Evolutionary conservation across 805 yeast species (phyloP), one percentile per base, ranked within the genome.

Genomic region (Kazachstania africana): DNA sequence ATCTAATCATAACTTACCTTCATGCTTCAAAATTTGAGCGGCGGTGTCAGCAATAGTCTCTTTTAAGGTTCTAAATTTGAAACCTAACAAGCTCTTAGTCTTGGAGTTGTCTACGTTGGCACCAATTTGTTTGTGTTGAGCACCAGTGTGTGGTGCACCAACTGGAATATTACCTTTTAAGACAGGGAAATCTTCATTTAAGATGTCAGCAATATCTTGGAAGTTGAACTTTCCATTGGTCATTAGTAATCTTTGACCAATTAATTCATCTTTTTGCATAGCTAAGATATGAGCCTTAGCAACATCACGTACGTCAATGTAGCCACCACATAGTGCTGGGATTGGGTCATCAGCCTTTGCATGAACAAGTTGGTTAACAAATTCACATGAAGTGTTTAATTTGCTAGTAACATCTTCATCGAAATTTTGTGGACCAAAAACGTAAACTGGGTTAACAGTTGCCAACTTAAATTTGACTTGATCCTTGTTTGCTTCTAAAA

Each of bases 241-340:
- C 25, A 51, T 26, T 6, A 49, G 24, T 23, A 62, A 45, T 40
- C 68, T 56, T 28, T 62, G 39, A n/a, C 57, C 59, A 22, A 40
- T 29, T 32, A 43, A 39, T 17, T 59, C 53, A 22, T 48, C 49
- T 34, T 50, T 57, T 39, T 63, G 66, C 35, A 70, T 57, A 4
- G 77, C 74, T 13, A 46, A 40, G 12, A 70, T 43, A 45, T 75
- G 82, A 8, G 75, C 72, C 32, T 44, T 44, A 6, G 80, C 78
- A 24, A 69, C 75, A 44, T 75, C 80, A 43, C 78, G 62, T 4
- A 74, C 79, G 47, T 74, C 78, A 21, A 68, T 58, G 29, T 47
- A 60, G 12, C 40, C 44, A 53, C 44, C 19, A 47, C 54, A 24
- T 6, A 28, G 21, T 8, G 21, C 24, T 12, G 47, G 35, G 37